Base-by-base conservation (phyloP, 352 stramenopile species). In the Globisporangium rhizosaccharum region DNA sequence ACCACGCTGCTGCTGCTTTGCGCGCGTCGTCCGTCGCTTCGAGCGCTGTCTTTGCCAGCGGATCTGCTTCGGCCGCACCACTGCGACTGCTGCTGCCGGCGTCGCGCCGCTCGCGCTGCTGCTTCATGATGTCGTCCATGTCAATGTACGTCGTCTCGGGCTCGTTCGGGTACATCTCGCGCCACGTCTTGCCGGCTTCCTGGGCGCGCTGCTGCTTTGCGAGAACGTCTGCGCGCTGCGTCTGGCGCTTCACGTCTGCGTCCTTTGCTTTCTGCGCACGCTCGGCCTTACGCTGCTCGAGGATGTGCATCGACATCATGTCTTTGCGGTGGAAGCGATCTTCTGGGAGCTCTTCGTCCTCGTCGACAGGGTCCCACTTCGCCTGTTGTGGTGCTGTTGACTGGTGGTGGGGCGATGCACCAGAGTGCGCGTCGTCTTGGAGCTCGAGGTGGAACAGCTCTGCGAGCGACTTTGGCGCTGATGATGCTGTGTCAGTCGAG, bases 281-380 rank as follows among this genome's bases (percentile, higher is more conserved):
- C 52, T 92, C 84, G 44, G 69, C 37, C 37, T 71, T 71, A 36
- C 78, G 71, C 61, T 92, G 80, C 59, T 93, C 84, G 26, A 93
- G 66, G 68, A 88, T 89, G 56, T 90, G 82, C 82, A 93, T 92
- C 14, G 84, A 93, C 74, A 93, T 79, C 79, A 93, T 89, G 60
- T 93, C 80, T 47, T 84, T 82, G 47, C 75, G 76, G 36, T 93
- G 84, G 57, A 90, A 93, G 12, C 70, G 59, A n/a, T 93, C 80
- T 54, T 93, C 79, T 1, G 84, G 82, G 3, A 93, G 73, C 53
- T 92, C 80, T 63, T 88, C 79, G 28, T 91, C 79, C 46, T 92
- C 79, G 36, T 81, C 61, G 33, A 90, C 80, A 30, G 75, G 78
- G n/a, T 88, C 79, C 73, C 69, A 88, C 45, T 51, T 67, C 28